phyloP scores from a whole-genome alignment of 2,329 filamentous ascomycete genomes.

The Beauveria bassiana region DNA sequence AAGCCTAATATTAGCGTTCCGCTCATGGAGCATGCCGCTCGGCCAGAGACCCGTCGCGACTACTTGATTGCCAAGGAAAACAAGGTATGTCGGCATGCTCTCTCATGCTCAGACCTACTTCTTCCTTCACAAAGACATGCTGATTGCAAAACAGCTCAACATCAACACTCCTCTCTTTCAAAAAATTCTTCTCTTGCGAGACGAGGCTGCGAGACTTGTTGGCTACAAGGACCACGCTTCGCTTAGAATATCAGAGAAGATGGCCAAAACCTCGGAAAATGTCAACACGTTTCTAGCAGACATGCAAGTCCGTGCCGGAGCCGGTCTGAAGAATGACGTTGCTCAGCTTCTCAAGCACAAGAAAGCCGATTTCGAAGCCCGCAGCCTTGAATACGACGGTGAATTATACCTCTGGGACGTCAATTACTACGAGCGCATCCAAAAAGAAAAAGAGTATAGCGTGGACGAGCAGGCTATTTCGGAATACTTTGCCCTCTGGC shows the following conservation, averaged over 20 bases:
- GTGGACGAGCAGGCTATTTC: constrained; percentile 74
- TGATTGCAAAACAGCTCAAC: constrained; percentile 42
- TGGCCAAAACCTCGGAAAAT: constrained; percentile 68
- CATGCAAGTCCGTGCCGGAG: constrained; percentile 56
- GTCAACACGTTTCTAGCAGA: constrained; percentile 68
- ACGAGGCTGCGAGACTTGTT: constrained; percentile 69
- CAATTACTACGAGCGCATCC: constrained; percentile 69
- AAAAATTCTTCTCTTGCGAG: constrained; percentile 65
- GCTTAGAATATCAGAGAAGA: constrained; percentile 73
- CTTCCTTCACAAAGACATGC: background rate
- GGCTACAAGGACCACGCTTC: constrained; percentile 71
- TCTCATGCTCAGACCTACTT: too few species aligned
- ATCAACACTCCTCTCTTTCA: constrained; percentile 66
- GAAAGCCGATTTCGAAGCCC: constrained; percentile 57
- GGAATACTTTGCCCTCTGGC: constrained; percentile 73
- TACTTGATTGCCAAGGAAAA: constrained; percentile 72
- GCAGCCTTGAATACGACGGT: constrained; percentile 52
- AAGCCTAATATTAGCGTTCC: constrained; percentile 80
- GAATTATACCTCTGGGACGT: constrained; percentile 80
- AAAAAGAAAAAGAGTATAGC: constrained; percentile 72
- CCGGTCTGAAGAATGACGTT: constrained; percentile 64
- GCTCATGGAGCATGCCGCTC: constrained; percentile 66
- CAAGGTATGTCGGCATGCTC: constrained; percentile 41
- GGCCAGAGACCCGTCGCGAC: constrained; percentile 59
- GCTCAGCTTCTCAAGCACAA: constrained; percentile 66